Percentiles rank a stretch among this genome's conserved stretches.
These are phyloP conservation scores for Colletotrichum sp. DNA, from an alignment of 2,329 filamentous ascomycete species.

Conservation along the genomic window DNA sequence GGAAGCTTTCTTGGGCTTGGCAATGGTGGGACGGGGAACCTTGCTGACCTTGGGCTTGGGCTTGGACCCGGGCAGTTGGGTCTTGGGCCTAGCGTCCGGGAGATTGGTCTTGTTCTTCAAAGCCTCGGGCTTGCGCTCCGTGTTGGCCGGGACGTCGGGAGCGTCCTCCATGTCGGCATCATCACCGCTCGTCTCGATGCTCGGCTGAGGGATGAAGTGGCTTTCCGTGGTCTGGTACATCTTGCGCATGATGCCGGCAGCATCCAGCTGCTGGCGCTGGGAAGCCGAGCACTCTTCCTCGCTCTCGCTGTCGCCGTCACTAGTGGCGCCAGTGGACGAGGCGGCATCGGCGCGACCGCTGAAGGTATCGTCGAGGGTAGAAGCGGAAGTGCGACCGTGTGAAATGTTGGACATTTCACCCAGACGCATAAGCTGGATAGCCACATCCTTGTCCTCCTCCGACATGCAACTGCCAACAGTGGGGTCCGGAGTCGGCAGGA, in stretches of 20 bases:
- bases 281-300: conserved; percentile 64
- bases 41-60: conserved; percentile 51
- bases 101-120: conserved; percentile 37
- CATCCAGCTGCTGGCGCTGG: conserved; percentile 62
- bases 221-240: conserved; percentile 58
- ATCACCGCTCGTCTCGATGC: conserved; percentile 59
- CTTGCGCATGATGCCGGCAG: conserved; percentile 45
- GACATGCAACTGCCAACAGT: conserved; percentile 97
- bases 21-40: conserved; percentile 36
- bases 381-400: conserved; percentile 90
- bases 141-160: conserved; percentile 37
- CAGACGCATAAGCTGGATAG: conserved; percentile 93
- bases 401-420: conserved; percentile 94
- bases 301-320: conserved; percentile 74
- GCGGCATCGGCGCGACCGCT: conserved; percentile 86
- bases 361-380: conserved; percentile 90
- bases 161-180: conserved; percentile 56
- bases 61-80: conserved; percentile 37
- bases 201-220: conserved; percentile 51
- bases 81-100: conserved; percentile 44
- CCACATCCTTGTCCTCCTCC: conserved; percentile 92
- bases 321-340: conserved; percentile 85
- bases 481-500: conserved; percentile 93
- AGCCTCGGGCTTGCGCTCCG: conserved; percentile 44
- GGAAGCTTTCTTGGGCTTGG: conserved; percentile 58